A percentile compares a stretch with the other conserved stretches of the same genome.
These are phyloP conservation scores for Fusarium sp. DNA, from an alignment of 2,329 filamentous ascomycete species.

Conservation along the genomic window DNA sequence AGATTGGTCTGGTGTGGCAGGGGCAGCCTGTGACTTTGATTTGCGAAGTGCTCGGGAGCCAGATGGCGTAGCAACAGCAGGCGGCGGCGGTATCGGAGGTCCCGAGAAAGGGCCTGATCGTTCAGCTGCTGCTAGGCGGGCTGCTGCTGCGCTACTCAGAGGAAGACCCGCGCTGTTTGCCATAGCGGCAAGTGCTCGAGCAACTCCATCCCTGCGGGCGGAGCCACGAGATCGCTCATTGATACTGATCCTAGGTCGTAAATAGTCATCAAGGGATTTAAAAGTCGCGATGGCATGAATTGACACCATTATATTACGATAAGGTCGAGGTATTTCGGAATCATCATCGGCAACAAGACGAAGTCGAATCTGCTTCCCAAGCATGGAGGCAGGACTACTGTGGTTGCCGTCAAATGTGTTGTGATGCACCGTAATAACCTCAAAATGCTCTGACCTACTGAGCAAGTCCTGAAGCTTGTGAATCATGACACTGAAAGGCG, in stretches of 20 bases:
- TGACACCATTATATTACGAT: conserved; percentile 95
- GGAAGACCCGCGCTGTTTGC: conserved; percentile 74
- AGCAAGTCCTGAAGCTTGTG: conserved; percentile 95
- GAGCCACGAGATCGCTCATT: conserved; percentile 71
- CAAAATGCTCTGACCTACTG: conserved; percentile 96
- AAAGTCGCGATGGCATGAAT: conserved; percentile 99
- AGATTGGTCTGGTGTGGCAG: conserved; percentile 54
- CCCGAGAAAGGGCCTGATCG: conserved; percentile 50
- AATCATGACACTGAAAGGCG: conserved; percentile 88
- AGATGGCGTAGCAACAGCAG: conserved; percentile 49
- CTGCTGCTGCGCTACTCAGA: conserved; percentile 55
- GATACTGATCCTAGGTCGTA: conserved; percentile 85
- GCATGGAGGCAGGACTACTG: conserved; percentile 92
- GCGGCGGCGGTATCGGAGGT: conserved; percentile 50
- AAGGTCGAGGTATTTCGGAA: conserved; percentile 85
- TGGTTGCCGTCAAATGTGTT: conserved; percentile 90
- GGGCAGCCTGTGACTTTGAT: conserved; percentile 58
- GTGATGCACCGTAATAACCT: conserved; percentile 94
- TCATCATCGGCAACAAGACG: conserved; percentile 89
- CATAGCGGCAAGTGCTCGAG: conserved; percentile 77
- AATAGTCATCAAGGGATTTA: conserved; percentile 94
- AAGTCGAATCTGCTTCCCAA: conserved; percentile 92
- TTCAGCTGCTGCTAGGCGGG: conserved; percentile 53
- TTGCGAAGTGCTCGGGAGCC: conserved; percentile 55
- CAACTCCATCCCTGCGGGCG: conserved; percentile 69